phyloP scores from a whole-genome alignment of 2,329 filamentous ascomycete genomes.

The Colletotrichum theobromicola region DNA sequence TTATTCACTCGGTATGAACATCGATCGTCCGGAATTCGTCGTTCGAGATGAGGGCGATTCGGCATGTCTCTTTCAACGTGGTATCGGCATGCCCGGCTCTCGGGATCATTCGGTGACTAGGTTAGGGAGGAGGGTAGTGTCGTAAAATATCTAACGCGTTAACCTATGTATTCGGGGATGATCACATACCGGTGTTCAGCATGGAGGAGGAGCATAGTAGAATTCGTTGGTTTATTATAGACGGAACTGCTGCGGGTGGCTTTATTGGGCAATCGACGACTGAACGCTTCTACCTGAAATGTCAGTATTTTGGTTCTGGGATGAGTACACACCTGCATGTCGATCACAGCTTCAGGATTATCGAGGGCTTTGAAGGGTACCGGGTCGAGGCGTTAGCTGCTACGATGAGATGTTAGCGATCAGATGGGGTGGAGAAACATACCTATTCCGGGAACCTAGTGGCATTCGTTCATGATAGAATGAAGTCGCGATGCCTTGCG shows the following conservation, averaged over 20 bases:
- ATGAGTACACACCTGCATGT: not conserved
- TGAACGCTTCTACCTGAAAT: not conserved
- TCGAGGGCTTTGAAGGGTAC: no score
- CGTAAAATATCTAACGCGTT: not conserved
- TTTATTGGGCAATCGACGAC: not conserved
- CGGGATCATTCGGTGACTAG: not conserved
- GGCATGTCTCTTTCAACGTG: not conserved
- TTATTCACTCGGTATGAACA: not conserved
- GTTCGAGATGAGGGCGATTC: not conserved
- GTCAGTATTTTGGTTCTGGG: not conserved
- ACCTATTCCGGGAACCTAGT: not conserved
- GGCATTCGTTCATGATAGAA: not conserved
- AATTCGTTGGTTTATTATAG: not conserved
- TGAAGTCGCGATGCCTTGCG: not conserved
- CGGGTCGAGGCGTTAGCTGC: no score
- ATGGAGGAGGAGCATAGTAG: not conserved
- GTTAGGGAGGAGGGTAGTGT: not conserved
- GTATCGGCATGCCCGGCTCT: not conserved
- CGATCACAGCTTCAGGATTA: no score
- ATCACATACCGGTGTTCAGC: not conserved
- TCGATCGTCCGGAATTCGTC: not conserved
- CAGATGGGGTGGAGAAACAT: not conserved
- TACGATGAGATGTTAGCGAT: not conserved
- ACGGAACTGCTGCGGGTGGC: not conserved
- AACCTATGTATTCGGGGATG: not conserved